phyloP scores from a whole-genome alignment of 2,329 filamentous ascomycete genomes.

The Drechslera avenae region DNA sequence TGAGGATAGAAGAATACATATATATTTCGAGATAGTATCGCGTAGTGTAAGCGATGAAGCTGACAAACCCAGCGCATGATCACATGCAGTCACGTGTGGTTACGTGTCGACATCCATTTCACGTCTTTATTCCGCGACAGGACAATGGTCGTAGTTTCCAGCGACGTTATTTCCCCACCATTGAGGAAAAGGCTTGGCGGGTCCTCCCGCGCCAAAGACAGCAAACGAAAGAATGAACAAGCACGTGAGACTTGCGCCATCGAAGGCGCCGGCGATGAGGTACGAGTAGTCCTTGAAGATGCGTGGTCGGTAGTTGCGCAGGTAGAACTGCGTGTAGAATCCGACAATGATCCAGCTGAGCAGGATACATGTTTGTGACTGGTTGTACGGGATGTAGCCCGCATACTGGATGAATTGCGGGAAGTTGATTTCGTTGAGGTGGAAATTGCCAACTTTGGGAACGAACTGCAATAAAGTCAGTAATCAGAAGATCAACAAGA shows the following conservation, averaged over 20 bases:
- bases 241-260: conserved; percentile 19
- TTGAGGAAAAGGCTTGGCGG: conserved; percentile 14
- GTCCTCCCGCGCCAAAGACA: conserved; percentile 20
- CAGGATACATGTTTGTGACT: conserved; percentile 18
- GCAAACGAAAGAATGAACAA: conserved; percentile 23
- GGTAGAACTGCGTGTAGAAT: conserved; percentile 22
- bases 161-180: conserved; percentile 24
- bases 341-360: conserved; percentile 22
- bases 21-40: no score
- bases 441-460: conserved; percentile 17
- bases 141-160: conserved; percentile 21
- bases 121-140: conserved; percentile 8
- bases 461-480: conserved; percentile 10
- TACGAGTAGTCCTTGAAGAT: conserved; percentile 27
- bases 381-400: conserved; percentile 21
- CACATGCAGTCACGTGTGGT: no score
- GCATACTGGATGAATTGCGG: conserved; percentile 22
- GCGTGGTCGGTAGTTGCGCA: conserved; percentile 21
- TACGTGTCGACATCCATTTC: no score
- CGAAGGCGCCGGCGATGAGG: conserved; percentile 20
- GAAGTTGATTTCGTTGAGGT: conserved; percentile 19
- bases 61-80: no score
- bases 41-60: no score
- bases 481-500: neutral
- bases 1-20: no score